Evolutionary conservation across 768 basidiomycete species (phyloP).

Genomic region (Pisolithus tinctorius): DNA sequence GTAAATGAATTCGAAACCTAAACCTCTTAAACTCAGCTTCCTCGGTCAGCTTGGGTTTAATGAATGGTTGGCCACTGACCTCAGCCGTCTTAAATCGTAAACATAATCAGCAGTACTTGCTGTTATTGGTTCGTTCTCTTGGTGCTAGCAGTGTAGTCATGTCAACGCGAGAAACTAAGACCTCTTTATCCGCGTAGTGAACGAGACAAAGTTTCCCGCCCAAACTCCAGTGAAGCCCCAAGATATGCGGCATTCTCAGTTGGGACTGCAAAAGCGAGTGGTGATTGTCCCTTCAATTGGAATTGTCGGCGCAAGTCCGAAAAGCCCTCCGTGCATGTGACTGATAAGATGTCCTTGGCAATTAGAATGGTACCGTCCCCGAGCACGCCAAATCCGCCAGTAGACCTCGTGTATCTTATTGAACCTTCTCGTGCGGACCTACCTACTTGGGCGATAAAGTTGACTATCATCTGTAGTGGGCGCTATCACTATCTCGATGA

Average conservation of each 20-base stretch:
- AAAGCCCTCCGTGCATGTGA: no score
- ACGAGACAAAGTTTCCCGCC: slow-evolving; percentile 1
- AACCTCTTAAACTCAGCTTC: background rate
- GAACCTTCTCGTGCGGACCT: slow-evolving; percentile 1
- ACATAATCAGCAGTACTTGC: background rate
- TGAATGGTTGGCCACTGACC: background rate
- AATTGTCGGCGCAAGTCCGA: no score
- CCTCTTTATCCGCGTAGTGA: background rate
- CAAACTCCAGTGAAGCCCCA: slow-evolving; percentile 7
- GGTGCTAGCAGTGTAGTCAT: slow-evolving; percentile 7
- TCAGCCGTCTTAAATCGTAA: background rate
- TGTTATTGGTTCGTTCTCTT: background rate
- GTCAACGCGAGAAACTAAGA: slow-evolving; percentile 9
- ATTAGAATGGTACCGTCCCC: background rate
- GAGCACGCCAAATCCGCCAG: background rate
- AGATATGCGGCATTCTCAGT: background rate
- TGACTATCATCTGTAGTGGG: background rate
- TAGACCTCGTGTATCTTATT: slow-evolving; percentile 12
- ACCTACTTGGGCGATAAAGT: background rate
- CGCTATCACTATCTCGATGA: background rate
- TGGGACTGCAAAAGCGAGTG: no score
- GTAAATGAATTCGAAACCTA: background rate
- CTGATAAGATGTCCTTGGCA: no score
- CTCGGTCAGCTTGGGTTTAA: background rate
- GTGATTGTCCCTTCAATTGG: no score